Base-by-base conservation (phyloP, 805 yeast genomes). In the Ogataea paradorogensis region DNA sequence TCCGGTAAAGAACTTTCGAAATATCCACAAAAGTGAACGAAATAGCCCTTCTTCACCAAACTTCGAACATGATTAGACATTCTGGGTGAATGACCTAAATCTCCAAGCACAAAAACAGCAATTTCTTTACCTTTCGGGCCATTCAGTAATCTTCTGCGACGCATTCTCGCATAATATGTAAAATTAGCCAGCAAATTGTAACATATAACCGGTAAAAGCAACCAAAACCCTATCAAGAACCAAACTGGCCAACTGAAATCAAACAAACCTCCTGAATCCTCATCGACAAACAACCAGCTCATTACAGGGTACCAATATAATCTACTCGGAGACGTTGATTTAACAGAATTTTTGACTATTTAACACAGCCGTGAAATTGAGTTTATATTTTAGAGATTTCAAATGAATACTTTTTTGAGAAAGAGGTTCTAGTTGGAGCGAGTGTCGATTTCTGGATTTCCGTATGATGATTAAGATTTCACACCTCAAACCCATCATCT, bases 51-150 rank as follows among this genome's bases (percentile, higher is more conserved):
- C 23, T 70, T 61, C n/a, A 84, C 74, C 51, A 93, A 80, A 39
- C 91, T 82, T 42, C 71, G 65, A 0, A 95, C 95, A 59, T 93
- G 99, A 62, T 91, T 85, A 50, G 82, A 74, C 84, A 91, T 93
- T 44, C 99, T 71, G 6, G 99, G 99, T 0, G 97, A 90, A 56
- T 89, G 95, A 10, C 96, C 96, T 38, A 93, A 58, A 57, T 91
- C 98, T 2, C 99, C 99, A 14, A 93, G 66, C 2, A 93, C 99
- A 47, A 87, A 73, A 14, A 93, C 78, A 8, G 84, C 72, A 5
- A 87, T 80, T 37, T 87, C 74, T 46, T 71, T 77, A 43, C 69
- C 50, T 7, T 32, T 61, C 7, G 35, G 39, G 4, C 40, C 33
- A 10, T 43, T 26, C 31, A 22, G 15, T n/a, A 41, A 32, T 31